These are phyloP conservation scores for Thymus quinquecostatus DNA, from an alignment of 257 asterid genomes.

Conservation along the genomic window DNA sequence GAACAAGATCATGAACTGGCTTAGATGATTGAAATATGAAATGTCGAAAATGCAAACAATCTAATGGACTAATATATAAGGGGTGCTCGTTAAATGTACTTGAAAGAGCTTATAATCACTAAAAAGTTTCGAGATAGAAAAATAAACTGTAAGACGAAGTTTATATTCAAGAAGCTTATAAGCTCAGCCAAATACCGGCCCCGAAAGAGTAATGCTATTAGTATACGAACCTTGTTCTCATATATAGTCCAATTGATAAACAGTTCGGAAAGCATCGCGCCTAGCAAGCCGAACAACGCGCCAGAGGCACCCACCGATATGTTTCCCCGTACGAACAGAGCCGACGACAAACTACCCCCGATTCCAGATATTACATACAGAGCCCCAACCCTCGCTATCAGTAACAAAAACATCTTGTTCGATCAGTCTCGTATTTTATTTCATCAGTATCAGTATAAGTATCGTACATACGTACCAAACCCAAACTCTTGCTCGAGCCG, in stretches of 20 bases:
- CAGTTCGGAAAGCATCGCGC: constrained; percentile 91
- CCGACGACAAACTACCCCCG: constrained; percentile 77
- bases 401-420: neutral
- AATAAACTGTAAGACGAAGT: too few species aligned
- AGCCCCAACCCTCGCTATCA: constrained; percentile 64
- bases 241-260: constrained; percentile 81
- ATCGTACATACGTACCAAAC: constrained; percentile 40
- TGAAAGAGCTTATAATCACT: too few species aligned
- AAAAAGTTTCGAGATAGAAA: too few species aligned
- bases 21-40: too few species aligned
- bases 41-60: too few species aligned
- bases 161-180: too few species aligned
- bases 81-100: too few species aligned
- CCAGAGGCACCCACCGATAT: constrained; percentile 97
- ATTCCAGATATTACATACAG: constrained; percentile 67
- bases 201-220: too few species aligned
- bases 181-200: too few species aligned
- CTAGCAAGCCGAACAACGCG: constrained; percentile 85
- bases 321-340: constrained; percentile 57
- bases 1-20: neutral
- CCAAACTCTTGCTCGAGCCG: constrained; percentile 75
- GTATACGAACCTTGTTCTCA: constrained; percentile 61
- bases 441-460: neutral
- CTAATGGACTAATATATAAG: too few species aligned
- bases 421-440: constrained; percentile 1